Evolutionary conservation across 441 rosid species (phyloP).

Genomic region (Codiaeum variegatum): DNA sequence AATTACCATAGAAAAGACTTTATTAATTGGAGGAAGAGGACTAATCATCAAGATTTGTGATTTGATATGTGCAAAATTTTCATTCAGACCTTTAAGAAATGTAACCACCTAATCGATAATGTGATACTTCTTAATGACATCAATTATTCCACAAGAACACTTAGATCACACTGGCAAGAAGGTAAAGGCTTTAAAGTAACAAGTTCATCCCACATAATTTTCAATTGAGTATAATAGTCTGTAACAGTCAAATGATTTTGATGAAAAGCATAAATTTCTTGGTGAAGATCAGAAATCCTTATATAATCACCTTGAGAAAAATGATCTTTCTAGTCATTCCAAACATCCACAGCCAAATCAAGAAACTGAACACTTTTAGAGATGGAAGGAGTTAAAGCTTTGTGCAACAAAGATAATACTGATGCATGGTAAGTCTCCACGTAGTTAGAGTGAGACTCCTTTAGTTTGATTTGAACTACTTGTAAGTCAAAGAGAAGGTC

Average conservation of each 20-base stretch:
- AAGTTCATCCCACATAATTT: not conserved
- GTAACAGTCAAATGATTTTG: not conserved
- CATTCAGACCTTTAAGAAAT: not conserved
- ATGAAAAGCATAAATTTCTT: not conserved
- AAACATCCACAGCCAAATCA: too few relatives aligned
- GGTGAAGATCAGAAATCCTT: not conserved
- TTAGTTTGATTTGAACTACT: too few relatives aligned
- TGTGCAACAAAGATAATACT: too few relatives aligned
- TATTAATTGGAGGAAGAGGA: not conserved
- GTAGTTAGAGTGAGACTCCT: too few relatives aligned
- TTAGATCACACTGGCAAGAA: too few relatives aligned
- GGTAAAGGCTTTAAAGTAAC: not conserved
- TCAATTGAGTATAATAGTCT: conserved; percentile 1
- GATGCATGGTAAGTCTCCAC: too few relatives aligned
- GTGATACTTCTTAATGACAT: too few relatives aligned
- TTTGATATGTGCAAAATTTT: not conserved
- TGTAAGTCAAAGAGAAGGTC: too few relatives aligned
- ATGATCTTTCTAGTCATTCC: too few relatives aligned
- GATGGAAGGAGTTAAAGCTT: too few relatives aligned
- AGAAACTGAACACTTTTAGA: too few relatives aligned
- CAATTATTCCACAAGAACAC: too few relatives aligned
- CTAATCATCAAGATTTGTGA: not conserved
- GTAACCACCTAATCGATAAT: not conserved
- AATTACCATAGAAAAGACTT: not conserved
- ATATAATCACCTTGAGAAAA: not conserved